Evolutionary conservation across 2,329 filamentous ascomycete species (phyloP), one percentile per base, ranked within the genome.

Genomic region (Monilinia fructigena): DNA sequence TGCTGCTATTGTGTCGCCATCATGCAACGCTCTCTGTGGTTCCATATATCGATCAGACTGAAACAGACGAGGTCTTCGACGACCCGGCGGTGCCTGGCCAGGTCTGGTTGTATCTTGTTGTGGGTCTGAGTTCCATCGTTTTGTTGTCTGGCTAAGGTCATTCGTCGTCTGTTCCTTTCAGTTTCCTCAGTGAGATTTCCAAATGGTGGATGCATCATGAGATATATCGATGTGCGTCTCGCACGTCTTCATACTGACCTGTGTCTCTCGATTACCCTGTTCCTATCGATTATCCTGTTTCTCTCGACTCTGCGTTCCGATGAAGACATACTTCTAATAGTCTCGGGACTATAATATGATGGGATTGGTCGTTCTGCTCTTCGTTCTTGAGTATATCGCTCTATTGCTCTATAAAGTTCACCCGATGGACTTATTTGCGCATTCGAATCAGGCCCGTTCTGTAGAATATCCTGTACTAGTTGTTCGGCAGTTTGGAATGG

Each of bases 351-450:
- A 52, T 23, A 14, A 47, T 61, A 28, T 14, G 38, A 47, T 42
- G 48, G 38, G 18, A 12, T 65, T 42, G 18, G 14, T 45, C 28
- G 23, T 62, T 55, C 64, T 28, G 50, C 48, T 55, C 26, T n/a
- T 35, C 58, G 52, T 50, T 35, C 48, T 55, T 62, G 56, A 2
- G 45, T 42, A n/a, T 54, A 66, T 54, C 64, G 56, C 69, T 79
- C 79, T 77, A 82, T 78, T 61, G 78, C 77, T 70, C 78, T 74
- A 68, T 77, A 79, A 59, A 81, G 71, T 73, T 82, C 79, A 70
- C 79, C 78, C 35, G 79, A 81, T 26, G 78, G 77, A 60, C 77
- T 80, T 55, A 80, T 77, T 53, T 79, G 73, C 65, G 75, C 71
- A 68, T 76, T 72, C 20, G 76, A 68, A 65, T 77, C 72, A 69